Evolutionary conservation across 2,329 filamentous ascomycete species (phyloP).

Genomic region (Cryphonectria carpinicola): DNA sequence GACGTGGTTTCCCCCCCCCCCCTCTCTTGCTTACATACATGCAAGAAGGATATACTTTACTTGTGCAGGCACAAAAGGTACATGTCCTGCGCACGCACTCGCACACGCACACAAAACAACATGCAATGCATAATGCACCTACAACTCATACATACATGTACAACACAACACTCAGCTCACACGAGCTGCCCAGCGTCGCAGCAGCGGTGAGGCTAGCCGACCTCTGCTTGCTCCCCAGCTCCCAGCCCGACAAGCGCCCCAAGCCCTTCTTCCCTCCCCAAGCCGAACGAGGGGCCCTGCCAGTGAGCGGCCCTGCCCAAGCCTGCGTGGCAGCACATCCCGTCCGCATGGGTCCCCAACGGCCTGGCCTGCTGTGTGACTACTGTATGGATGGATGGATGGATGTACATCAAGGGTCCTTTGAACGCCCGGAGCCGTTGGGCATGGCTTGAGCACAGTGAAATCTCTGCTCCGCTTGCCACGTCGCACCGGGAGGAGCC

Average conservation of each 20-base stretch:
- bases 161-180: not conserved
- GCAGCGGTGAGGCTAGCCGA: slow-evolving; percentile 6
- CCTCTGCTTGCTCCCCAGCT: not conserved
- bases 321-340: not conserved
- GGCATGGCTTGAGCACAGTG: slow-evolving; percentile 7
- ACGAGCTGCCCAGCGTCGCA: not conserved
- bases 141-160: not conserved
- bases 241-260: slow-evolving; percentile 2
- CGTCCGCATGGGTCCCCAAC: not conserved
- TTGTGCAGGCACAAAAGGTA: not conserved
- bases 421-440: not conserved
- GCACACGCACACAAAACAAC: not conserved
- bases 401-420: slow-evolving; percentile 1
- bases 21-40: too few species aligned
- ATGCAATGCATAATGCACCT: not conserved
- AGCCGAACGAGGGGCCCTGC: not conserved
- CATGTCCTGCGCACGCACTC: not conserved
- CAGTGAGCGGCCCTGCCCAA: not conserved
- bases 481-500: slow-evolving; percentile 3
- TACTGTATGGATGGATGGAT: not conserved
- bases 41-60: not conserved
- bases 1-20: too few species aligned
- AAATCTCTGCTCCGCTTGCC: slow-evolving; percentile 10
- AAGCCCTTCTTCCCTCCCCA: not conserved
- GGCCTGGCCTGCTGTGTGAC: not conserved